Evolutionary conservation across 371 early-diverging fungal species (phyloP), one percentile per base, ranked within the genome.

Genomic region (Mortierella sp.): DNA sequence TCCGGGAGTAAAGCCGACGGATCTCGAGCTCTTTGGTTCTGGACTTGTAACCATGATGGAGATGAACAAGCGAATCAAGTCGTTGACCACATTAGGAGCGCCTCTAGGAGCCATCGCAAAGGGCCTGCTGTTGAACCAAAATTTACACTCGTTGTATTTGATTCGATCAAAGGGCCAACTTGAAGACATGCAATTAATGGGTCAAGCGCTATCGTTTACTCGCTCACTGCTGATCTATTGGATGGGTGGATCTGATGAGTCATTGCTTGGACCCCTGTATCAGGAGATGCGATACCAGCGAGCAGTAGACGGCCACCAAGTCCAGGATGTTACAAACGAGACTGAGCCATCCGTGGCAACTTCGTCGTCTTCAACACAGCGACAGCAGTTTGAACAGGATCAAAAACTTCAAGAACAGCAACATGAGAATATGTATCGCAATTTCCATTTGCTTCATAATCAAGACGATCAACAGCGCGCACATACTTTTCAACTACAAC

Each of bases 191-290:
- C 75, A 79, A 61, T 24, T 74, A 28, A 74, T 79, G 80, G 75
- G 75, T 9, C 75, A 79, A 30, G 72, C 75, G 3, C 18, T 79
- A 26, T 68, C 62, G 8, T 75, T 68, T 24, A 79, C 75, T 24
- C 75, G 80, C 18, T 67, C 80, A 6, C 55, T 79, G 37, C 75
- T 79, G 22, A 72, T 79, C 12, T 74, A 71, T 39, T 79, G 80
- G 80, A 79, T 79, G 80, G 80, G 75, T 20, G 80, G 71, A 5
- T 64, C 80, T 24, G 80, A 79, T 14, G 68, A 74, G n/a, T 67
- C 75, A 0, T 68, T 79, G 28, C 57, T 78, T 35, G 67, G 70
- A 1, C 45, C 49, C 24, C 37, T 49, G 22, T 28, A 24, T 30
- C 73, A 54, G 11, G 64, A n/a, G 9, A 51, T 37, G 45, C 64